Conservation (phyloP, 352 stramenopile species). For the Nothophytophthora sp. region DNA sequence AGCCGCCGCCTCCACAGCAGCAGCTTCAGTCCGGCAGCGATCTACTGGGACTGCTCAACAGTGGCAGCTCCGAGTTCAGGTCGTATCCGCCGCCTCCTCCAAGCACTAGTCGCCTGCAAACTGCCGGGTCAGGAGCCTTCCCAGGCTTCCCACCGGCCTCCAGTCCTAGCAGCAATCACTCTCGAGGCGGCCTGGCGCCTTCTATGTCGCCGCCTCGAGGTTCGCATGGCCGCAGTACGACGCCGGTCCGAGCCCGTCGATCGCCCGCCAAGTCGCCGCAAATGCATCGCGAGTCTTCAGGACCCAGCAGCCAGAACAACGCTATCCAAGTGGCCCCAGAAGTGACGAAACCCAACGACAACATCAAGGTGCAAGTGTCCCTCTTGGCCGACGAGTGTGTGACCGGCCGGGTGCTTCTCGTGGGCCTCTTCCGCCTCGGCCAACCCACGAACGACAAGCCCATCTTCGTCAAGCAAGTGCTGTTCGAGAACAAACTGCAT, state of each 20-base stretch:
- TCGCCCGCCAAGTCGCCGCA: constrained; percentile 42
- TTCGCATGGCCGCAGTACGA: constrained; percentile 24
- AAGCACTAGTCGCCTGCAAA: constrained; percentile 16
- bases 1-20: constrained; percentile 15
- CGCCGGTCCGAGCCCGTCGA: constrained; percentile 31
- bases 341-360: constrained; percentile 73
- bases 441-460: constrained; percentile 78
- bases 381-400: constrained; percentile 61
- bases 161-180: constrained; percentile 6
- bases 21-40: constrained; percentile 34
- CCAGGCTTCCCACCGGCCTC: constrained; percentile 18
- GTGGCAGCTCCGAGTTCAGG: constrained; percentile 13
- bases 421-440: constrained; percentile 77
- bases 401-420: constrained; percentile 59
- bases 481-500: constrained; percentile 79
- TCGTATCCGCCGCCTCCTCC: no score
- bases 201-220: constrained; percentile 18
- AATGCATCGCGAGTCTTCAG: constrained; percentile 33
- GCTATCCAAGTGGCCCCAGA: constrained; percentile 53
- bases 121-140: constrained; percentile 8
- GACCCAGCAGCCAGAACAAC: constrained; percentile 27
- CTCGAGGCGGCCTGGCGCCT: constrained; percentile 10
- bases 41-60: constrained; percentile 42
- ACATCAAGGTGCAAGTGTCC: constrained; percentile 77
- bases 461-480: constrained; percentile 85